phyloP scores from a whole-genome alignment of 306 rosid species.

The Citrullus amarus region DNA sequence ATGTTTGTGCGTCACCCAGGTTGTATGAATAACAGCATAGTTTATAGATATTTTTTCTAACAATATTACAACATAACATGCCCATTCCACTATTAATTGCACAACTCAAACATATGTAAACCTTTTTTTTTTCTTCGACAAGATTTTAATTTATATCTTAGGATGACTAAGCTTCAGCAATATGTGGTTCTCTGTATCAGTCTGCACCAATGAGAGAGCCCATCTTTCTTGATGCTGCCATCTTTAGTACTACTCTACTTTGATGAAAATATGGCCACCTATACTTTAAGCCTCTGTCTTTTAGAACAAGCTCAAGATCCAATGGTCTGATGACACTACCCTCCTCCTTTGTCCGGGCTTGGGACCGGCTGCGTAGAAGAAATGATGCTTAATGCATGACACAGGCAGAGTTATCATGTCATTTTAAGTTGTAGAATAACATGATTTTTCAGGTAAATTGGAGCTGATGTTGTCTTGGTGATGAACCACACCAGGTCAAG shows the following conservation, averaged over 20 bases:
- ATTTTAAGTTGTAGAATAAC: neutral
- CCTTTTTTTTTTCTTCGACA: neutral
- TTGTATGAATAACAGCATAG: neutral
- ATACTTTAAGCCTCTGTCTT: neutral
- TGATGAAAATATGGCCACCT: neutral
- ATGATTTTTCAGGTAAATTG: conserved; percentile 2
- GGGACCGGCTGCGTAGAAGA: conserved; percentile 20
- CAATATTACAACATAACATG: neutral
- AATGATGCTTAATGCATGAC: neutral
- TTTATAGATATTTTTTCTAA: neutral
- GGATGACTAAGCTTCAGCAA: neutral
- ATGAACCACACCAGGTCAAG: neutral
- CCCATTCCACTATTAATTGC: neutral
- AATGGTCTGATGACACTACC: conserved; percentile 9
- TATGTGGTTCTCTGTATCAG: neutral
- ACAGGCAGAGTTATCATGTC: conserved; percentile 20
- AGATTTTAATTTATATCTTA: neutral
- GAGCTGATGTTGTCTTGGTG: neutral
- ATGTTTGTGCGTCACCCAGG: neutral
- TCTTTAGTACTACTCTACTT: neutral
- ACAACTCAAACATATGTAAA: neutral
- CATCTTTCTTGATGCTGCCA: conserved; percentile 9
- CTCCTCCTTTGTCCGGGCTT: conserved; percentile 21
- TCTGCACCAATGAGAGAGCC: neutral
- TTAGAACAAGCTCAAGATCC: neutral